Evolutionary conservation across 768 basidiomycete species (phyloP).

Genomic region (Lentinula aciculospora): DNA sequence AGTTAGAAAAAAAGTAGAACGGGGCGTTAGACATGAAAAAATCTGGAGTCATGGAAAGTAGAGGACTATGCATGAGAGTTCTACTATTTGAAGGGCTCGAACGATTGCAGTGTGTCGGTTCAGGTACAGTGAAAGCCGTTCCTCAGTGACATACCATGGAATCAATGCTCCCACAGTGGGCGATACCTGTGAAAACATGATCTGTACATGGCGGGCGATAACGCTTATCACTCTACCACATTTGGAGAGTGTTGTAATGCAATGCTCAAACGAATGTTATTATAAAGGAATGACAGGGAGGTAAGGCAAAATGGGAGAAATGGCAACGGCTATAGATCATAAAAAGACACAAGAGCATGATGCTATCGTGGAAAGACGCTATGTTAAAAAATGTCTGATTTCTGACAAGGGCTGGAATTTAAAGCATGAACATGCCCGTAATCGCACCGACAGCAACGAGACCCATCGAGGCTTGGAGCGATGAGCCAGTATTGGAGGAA

Average conservation of each 20-base stretch:
- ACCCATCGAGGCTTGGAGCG: background rate
- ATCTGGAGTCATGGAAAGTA: background rate
- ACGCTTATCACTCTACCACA: background rate
- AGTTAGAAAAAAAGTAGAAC: background rate
- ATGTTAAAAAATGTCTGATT: background rate
- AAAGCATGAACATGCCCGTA: background rate
- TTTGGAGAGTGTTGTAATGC: background rate
- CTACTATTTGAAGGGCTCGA: background rate
- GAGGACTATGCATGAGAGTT: background rate
- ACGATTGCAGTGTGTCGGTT: too few relatives aligned
- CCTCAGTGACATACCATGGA: background rate
- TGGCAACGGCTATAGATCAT: background rate
- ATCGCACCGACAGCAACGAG: background rate
- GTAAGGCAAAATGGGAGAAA: background rate
- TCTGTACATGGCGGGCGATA: background rate
- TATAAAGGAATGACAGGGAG: constrained; percentile 1
- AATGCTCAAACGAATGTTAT: constrained; percentile 3
- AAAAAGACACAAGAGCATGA: background rate
- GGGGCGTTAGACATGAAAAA: background rate
- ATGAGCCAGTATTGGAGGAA: background rate
- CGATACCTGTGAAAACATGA: background rate
- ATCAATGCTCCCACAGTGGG: background rate
- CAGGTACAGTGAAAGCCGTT: too few relatives aligned
- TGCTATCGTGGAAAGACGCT: background rate
- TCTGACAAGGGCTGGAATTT: background rate